A percentile compares a stretch with the other conserved stretches of the same genome.
Evolutionary conservation across 1,284 basidiomycete species (phyloP).

Genomic region (Tilletiaria anomala): DNA sequence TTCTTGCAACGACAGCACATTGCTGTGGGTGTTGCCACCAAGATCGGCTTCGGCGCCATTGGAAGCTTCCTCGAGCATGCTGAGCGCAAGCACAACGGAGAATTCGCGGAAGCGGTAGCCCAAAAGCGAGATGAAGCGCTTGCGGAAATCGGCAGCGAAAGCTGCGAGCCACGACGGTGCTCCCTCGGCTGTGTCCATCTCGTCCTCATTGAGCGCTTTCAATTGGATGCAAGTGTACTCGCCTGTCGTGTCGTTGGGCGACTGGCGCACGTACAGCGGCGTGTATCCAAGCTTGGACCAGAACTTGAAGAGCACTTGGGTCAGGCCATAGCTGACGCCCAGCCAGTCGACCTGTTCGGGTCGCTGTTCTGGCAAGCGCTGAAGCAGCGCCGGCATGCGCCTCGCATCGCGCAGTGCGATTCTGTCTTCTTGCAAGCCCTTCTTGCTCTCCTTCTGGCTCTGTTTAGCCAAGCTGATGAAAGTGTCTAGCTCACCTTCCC

Average conservation of each 20-base stretch:
- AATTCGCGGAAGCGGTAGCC: conserved; percentile 93
- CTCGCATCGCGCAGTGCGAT: conserved; percentile 57
- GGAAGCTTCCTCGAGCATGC: conserved; percentile 71
- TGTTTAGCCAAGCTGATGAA: too few relatives aligned
- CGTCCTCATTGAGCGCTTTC: conserved; percentile 44
- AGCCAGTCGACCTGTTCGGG: conserved; percentile 87
- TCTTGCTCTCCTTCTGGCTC: background rate
- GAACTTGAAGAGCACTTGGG: conserved; percentile 75
- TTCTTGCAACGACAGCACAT: conserved; percentile 47
- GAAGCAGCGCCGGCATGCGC: conserved; percentile 82
- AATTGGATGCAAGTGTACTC: conserved; percentile 95
- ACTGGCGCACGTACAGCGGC: conserved; percentile 85
- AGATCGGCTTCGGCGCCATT: too few relatives aligned
- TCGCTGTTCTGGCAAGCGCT: conserved; percentile 71
- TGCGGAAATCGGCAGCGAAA: conserved; percentile 85
- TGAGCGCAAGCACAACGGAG: conserved; percentile 68
- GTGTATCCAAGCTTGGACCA: conserved; percentile 89
- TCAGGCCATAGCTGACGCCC: conserved; percentile 90
- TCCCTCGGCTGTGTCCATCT: too few relatives aligned
- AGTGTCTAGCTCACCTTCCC: too few relatives aligned
- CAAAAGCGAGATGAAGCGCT: conserved; percentile 72
- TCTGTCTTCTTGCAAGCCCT: conserved; percentile 13
- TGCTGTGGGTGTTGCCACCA: conserved; percentile 2
- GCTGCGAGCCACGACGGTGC: conserved; percentile 70
- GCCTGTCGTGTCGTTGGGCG: conserved; percentile 83